Conservation (phyloP, 257 asterid species). For the Solanum chilense region DNA sequence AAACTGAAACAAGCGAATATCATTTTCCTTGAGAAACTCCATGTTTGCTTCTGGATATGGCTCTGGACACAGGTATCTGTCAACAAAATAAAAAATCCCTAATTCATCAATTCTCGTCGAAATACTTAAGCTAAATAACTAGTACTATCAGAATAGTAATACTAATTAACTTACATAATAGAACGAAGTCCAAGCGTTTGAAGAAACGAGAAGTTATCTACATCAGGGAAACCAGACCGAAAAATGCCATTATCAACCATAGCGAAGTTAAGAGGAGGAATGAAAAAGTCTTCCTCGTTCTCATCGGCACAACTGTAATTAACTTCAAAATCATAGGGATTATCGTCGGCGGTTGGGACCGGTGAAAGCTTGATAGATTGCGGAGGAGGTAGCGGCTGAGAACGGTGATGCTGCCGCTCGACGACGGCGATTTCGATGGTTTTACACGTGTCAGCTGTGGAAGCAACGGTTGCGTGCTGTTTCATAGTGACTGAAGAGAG, state of each 20-base stretch:
- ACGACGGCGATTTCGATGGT: conserved; percentile 19
- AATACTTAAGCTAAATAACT: neutral
- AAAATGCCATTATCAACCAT: conserved; percentile 67
- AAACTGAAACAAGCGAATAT: conserved; percentile 60
- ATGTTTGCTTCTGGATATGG: conserved; percentile 61
- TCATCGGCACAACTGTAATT: neutral
- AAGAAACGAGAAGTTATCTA: conserved; percentile 56
- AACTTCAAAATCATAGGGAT: conserved; percentile 13
- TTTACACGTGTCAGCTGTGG: conserved; percentile 22
- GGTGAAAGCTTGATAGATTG: conserved; percentile 13
- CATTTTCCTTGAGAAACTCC: conserved; percentile 58
- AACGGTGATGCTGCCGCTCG: conserved; percentile 3
- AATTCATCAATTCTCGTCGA: neutral
- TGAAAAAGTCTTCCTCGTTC: conserved; percentile 28
- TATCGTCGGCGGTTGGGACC: neutral
- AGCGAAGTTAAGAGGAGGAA: conserved; percentile 74
- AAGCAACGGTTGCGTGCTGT: neutral
- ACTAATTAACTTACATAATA: conserved; percentile 29
- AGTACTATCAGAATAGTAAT: neutral
- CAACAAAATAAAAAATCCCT: neutral
- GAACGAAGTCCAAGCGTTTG: conserved; percentile 65
- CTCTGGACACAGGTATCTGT: conserved; percentile 72
- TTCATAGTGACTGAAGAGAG: neutral
- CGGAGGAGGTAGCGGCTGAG: neutral
- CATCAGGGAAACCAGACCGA: conserved; percentile 71